Base-by-base conservation (phyloP, 2,329 filamentous ascomycete genomes). In the Fonsecaea monophora region DNA sequence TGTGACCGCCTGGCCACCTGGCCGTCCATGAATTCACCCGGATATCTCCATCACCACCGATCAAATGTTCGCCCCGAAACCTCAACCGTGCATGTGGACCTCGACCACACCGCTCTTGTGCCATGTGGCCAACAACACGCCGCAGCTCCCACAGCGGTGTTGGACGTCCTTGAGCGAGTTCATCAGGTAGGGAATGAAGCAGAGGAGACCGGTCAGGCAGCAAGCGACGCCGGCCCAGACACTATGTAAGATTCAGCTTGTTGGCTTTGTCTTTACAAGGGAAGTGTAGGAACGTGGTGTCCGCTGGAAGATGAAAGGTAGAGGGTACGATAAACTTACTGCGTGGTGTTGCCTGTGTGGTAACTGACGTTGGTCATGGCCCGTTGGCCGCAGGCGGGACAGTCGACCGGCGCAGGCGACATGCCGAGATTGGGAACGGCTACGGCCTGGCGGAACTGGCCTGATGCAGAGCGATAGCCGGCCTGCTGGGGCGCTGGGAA, bases 81-180 rank as follows among this genome's bases (percentile, higher is more conserved):
- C 21, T 50, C 45, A 50, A 25, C 45, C 45, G 45, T 50, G 45
- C 45, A 50, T 50, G 45, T 50, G 45, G 9, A 50, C 45, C 21
- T 50, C 45, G 18, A 50, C 45, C 45, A 50, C 45, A 8, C 45
- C 45, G 18, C 45, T 50, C 45, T 50, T 50, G 45, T 50, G 45
- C 45, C 45, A 50, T 8, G 45, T 50, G 7, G 45, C 45, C 45
- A 50, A 21, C 45, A 50, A 25, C 45, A 50, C 45, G 7, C 45
- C 45, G 45, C 45, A 50, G n/a, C 4, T 25, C 9, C 45, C 45
- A 50, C 45, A 50, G 8, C 45, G 45, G 9, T 50, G 45, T 21
- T 50, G 45, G 7, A 50, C 45, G 45, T 50, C 45, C 45, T 50
- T 50, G 8, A 50, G 25, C 45, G 45, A 50, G 45, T 50, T 50